Evolutionary conservation across 2,329 filamentous ascomycete species (phyloP).

Genomic region (Colletotrichum tanaceti): DNA sequence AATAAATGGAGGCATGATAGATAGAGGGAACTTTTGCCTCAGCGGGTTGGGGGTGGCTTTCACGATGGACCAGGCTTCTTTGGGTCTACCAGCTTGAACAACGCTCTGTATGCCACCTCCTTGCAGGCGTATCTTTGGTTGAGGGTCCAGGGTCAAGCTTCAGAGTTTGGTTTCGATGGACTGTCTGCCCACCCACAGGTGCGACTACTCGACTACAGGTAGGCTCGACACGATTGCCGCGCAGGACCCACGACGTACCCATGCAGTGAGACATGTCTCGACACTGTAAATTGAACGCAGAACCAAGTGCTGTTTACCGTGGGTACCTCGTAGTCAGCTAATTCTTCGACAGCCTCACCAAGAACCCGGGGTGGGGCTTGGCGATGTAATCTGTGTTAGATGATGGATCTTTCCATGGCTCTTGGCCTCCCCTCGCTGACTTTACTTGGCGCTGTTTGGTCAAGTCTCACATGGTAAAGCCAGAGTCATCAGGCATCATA

Average conservation of each 20-base stretch:
- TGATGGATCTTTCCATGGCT: slow-evolving; percentile 4
- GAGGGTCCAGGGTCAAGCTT: neutral
- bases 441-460: slow-evolving; percentile 29
- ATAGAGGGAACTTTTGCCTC: neutral
- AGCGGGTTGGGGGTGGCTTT: neutral
- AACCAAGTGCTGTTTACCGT: neutral
- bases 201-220: neutral
- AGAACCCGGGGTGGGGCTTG: neutral
- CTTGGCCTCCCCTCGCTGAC: slow-evolving; percentile 2
- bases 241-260: slow-evolving; percentile 3
- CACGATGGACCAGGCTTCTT: neutral
- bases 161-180: neutral
- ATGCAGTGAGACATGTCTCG: slow-evolving; percentile 21
- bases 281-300: neutral
- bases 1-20: slow-evolving; percentile 9
- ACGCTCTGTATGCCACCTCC: neutral
- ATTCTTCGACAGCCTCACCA: slow-evolving; percentile 19
- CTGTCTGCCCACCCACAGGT: neutral
- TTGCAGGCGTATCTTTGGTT: neutral
- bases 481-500: slow-evolving; percentile 1
- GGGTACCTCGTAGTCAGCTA: slow-evolving; percentile 4
- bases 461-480: slow-evolving; percentile 18
- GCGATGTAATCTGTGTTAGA: neutral
- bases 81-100: neutral
- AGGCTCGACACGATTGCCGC: slow-evolving; percentile 3